Evolutionary conservation across 257 asterid species (phyloP).

Genomic region (Apocynum venetum): DNA sequence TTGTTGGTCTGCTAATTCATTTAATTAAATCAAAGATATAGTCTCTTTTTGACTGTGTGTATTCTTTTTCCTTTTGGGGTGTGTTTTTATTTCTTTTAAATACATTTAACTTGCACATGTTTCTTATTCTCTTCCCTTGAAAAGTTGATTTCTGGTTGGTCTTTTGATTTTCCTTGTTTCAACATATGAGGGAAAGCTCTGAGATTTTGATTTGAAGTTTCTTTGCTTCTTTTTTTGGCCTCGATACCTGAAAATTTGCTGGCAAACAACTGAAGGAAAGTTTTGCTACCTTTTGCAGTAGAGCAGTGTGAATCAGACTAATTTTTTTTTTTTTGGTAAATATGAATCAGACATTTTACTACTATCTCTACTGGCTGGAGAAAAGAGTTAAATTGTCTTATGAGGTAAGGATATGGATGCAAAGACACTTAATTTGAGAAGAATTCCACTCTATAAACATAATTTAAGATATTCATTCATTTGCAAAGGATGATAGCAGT

Average conservation of each 20-base stretch:
- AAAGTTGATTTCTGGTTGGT: neutral
- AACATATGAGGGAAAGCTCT: no score
- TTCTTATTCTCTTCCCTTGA: neutral
- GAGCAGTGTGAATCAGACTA: neutral
- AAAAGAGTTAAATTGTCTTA: neutral
- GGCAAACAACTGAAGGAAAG: neutral
- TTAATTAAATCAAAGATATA: neutral
- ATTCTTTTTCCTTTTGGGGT: neutral
- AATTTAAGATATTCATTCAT: no score
- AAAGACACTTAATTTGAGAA: no score
- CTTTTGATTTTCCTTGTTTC: neutral
- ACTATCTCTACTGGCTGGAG: neutral
- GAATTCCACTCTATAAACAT: no score
- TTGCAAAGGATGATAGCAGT: no score
- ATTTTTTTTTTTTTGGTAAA: no score
- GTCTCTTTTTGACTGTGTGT: constrained; percentile 1
- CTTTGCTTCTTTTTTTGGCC: neutral
- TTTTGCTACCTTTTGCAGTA: neutral
- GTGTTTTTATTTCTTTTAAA: neutral
- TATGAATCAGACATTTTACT: constrained; percentile 9
- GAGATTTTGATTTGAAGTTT: neutral
- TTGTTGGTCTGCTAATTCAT: neutral
- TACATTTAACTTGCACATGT: constrained; percentile 2
- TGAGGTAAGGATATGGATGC: no score
- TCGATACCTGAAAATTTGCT: neutral